Base-by-base conservation (phyloP, 371 early-diverging fungal species). In the Mortierella sp. region DNA sequence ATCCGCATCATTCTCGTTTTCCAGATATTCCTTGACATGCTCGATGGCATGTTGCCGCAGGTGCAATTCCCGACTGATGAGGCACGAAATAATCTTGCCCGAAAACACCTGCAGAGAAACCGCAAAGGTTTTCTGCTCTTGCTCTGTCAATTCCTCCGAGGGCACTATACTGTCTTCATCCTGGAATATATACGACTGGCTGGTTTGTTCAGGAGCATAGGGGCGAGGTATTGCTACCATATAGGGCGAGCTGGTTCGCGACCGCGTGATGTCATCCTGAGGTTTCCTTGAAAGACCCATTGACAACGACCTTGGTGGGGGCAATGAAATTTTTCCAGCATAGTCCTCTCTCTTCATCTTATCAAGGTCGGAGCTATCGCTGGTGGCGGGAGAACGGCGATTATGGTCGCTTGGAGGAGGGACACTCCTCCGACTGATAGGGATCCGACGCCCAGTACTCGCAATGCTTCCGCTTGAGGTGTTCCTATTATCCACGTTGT, bases 121-220 rank as follows among this genome's bases (percentile, higher is more conserved):
- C 3, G 70, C 82, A 56, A 80, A 87, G 21, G 83, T 81, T 4
- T 60, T 72, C 7, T 79, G 71, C 53, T 86, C 86, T 41, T 83
- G 82, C 11, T 86, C 87, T 37, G 85, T 80, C 24, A 90, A 65
- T 14, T 82, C 75, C 41, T 88, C 87, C 31, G 85, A 81, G 49
- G 60, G 78, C 0, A 51, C 46, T 14, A 23, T 52, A 37, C 34
- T 42, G 21, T 44, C 42, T 3, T 61, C 61, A 28, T 56, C 72
- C 24, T 46, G 51, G 4, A 50, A 60, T 39, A 46, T 4, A 24
- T 24, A 7, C 19, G 64, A 24, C 15, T 56, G 57, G 9, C 11
- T n/a, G 23, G 50, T 34, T 4, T 44, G 44, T 19, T 44, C 19
- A 44, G 19, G 44, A 4, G 6, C 19, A 19, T 44, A 32, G 3